Percentiles rank a stretch among this genome's conserved stretches.
These are phyloP conservation scores for Spiraea crenata DNA, from an alignment of 331 rosid species.

Conservation along the genomic window DNA sequence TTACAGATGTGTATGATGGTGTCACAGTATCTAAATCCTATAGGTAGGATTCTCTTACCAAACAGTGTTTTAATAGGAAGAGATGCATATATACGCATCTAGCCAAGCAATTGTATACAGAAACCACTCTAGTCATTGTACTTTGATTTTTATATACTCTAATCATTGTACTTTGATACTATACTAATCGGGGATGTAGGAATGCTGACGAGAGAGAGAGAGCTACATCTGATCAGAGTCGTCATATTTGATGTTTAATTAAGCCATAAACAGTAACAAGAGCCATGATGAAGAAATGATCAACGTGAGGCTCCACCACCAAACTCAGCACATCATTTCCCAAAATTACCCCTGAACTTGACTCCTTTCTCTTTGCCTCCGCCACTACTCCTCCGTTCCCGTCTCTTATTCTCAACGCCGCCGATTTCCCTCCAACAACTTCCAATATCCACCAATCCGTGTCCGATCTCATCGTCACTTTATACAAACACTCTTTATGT, in stretches of 20 bases:
- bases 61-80: too few relatives aligned
- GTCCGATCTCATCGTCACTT: constrained; percentile 20
- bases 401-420: constrained; percentile 28
- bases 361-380: constrained; percentile 42
- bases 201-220: too few relatives aligned
- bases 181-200: too few relatives aligned
- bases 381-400: constrained; percentile 31
- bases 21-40: too few relatives aligned
- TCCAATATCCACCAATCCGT: constrained; percentile 17
- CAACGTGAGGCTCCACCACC: constrained; percentile 52
- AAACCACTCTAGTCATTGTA: too few relatives aligned
- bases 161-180: too few relatives aligned
- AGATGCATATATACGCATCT: too few relatives aligned
- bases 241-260: constrained; percentile 42
- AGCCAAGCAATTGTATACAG: too few relatives aligned
- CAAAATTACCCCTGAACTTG: constrained; percentile 49
- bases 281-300: constrained; percentile 70
- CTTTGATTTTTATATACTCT: too few relatives aligned
- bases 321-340: constrained; percentile 74
- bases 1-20: too few relatives aligned
- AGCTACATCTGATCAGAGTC: too few relatives aligned
- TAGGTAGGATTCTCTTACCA: too few relatives aligned
- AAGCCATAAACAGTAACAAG: constrained; percentile 67
- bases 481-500: constrained; percentile 11
- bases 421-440: constrained; percentile 21